Conservation (phyloP, 208 protist species). For the Trypanosoma rangeli region DNA sequence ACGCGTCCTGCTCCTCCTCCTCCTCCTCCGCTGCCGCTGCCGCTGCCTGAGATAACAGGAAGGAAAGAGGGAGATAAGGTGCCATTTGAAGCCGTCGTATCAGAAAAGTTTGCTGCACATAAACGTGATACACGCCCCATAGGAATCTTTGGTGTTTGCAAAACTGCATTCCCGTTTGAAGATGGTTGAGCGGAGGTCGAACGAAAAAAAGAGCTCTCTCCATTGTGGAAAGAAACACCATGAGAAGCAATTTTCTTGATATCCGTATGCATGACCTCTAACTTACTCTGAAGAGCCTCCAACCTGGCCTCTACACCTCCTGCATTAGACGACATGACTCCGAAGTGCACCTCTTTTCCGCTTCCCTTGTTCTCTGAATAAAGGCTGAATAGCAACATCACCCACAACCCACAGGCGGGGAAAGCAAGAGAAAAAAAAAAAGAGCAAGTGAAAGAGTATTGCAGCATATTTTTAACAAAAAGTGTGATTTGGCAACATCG, state of each 20-base stretch:
- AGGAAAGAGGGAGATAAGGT: background rate
- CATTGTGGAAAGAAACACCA: background rate
- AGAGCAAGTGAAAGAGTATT: too few relatives aligned
- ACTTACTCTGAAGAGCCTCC: slow-evolving; percentile 44
- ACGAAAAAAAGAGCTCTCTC: background rate
- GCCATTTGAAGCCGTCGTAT: background rate
- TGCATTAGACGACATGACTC: background rate
- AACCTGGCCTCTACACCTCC: slow-evolving; percentile 43
- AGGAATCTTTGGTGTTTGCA: background rate
- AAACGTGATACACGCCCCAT: slow-evolving; percentile 14
- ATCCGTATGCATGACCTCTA: slow-evolving; percentile 56
- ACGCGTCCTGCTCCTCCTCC: background rate
- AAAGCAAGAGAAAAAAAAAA: too few relatives aligned
- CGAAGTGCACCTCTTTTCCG: background rate
- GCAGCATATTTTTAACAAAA: too few relatives aligned
- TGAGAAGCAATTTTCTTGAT: slow-evolving; percentile 26
- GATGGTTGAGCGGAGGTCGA: background rate
- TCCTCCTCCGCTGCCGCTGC: too few relatives aligned
- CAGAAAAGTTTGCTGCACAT: background rate
- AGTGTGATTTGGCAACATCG: too few relatives aligned
- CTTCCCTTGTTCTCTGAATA: slow-evolving; percentile 14
- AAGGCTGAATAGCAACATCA: too few relatives aligned
- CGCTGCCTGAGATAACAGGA: background rate
- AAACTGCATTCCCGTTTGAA: background rate
- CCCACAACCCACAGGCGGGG: too few relatives aligned